Evolutionary conservation across 2,329 filamentous ascomycete genomes (phyloP).

Genomic region (Fusarium sp.): DNA sequence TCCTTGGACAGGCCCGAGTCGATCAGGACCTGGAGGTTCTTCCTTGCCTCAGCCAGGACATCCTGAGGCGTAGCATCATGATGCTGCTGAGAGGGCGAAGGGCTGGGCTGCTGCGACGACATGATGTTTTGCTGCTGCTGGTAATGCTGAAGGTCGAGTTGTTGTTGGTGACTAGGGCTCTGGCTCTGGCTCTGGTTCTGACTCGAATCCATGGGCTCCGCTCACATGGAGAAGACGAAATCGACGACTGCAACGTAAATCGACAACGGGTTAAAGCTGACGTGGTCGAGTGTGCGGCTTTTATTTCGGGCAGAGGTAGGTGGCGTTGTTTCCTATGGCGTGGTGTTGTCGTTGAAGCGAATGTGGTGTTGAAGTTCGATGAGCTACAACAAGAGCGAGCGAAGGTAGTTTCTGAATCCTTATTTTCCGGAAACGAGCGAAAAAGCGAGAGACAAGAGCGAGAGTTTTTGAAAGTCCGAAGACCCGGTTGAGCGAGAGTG

Average conservation of each 20-base stretch:
- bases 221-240: slow-evolving; percentile 47
- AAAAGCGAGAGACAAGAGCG: slow-evolving; percentile 42
- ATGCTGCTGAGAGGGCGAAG: slow-evolving; percentile 46
- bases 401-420: slow-evolving; percentile 18
- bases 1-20: slow-evolving; percentile 63
- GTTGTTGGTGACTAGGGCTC: slow-evolving; percentile 49
- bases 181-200: slow-evolving; percentile 36
- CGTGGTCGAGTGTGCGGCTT: background rate
- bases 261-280: slow-evolving; percentile 24
- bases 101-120: slow-evolving; percentile 46
- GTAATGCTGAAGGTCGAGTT: slow-evolving; percentile 39
- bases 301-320: background rate
- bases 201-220: slow-evolving; percentile 53
- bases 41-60: slow-evolving; percentile 62
- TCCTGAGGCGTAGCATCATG: slow-evolving; percentile 59
- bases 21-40: slow-evolving; percentile 63
- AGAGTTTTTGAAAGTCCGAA: slow-evolving; percentile 36
- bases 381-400: slow-evolving; percentile 35
- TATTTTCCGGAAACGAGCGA: slow-evolving; percentile 24
- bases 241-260: slow-evolving; percentile 37
- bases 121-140: slow-evolving; percentile 43
- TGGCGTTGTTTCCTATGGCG: slow-evolving; percentile 11
- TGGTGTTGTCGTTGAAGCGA: slow-evolving; percentile 34
- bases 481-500: slow-evolving; percentile 39
- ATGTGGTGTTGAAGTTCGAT: slow-evolving; percentile 31